Conservation (phyloP, 495 filamentous ascomycete genomes). For the Neurospora sp. region DNA sequence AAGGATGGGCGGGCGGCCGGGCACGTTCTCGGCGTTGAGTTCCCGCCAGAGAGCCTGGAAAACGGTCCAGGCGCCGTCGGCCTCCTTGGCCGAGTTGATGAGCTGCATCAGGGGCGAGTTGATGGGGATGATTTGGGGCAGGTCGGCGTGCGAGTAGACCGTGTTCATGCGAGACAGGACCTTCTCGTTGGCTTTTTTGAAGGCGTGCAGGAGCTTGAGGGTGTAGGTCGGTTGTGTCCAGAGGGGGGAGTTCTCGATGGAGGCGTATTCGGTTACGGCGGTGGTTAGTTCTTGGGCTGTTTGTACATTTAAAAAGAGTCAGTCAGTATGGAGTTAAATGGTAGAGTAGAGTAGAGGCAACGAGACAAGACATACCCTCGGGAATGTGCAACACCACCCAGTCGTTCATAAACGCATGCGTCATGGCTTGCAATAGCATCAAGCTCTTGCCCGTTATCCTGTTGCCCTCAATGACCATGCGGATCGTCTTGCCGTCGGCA, state of each 20-base stretch:
- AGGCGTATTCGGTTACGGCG: constrained; percentile 67
- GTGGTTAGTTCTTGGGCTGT: constrained; percentile 75
- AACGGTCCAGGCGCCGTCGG: constrained; percentile 65
- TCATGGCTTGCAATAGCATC: constrained; percentile 73
- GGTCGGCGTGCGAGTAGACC: constrained; percentile 49
- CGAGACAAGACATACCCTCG: constrained; percentile 60
- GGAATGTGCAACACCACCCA: constrained; percentile 88
- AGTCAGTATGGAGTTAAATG: too few relatives aligned
- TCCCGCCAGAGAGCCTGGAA: constrained; percentile 78
- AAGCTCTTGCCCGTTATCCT: constrained; percentile 76
- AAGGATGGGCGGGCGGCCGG: constrained; percentile 67
- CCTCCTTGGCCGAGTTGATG: constrained; percentile 60
- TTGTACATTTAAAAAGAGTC: too few relatives aligned
- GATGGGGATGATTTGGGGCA: constrained; percentile 43
- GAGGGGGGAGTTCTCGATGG: constrained; percentile 44
- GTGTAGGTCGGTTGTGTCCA: constrained; percentile 74
- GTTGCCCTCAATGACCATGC: constrained; percentile 62
- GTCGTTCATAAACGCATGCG: constrained; percentile 68
- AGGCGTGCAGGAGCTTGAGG: constrained; percentile 58
- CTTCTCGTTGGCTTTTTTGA: constrained; percentile 59
- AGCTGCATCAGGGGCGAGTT: constrained; percentile 59
- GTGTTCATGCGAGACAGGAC: constrained; percentile 51
- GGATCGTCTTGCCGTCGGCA: constrained; percentile 47
- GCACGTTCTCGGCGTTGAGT: constrained; percentile 40
- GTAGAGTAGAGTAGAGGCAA: too few relatives aligned